Evolutionary conservation across 2,329 filamentous ascomycete species (phyloP), one percentile per base, ranked within the genome.

Genomic region (Fusarium irregulare): DNA sequence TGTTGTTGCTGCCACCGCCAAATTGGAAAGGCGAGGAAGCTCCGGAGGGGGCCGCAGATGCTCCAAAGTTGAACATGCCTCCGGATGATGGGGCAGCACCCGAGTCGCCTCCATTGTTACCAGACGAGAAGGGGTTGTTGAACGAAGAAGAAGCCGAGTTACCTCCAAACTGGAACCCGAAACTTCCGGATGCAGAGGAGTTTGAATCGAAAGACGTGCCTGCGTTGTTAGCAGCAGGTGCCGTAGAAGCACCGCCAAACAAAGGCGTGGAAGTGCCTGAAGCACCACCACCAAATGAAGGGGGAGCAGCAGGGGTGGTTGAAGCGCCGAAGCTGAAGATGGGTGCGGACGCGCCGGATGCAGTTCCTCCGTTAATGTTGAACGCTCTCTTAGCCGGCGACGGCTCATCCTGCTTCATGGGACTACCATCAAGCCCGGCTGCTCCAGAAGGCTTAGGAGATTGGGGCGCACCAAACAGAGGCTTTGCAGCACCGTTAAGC

Each of bases 351-450:
- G 75, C 61, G 28, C 70, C 68, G 20, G 61, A 58, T 12, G 71
- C 66, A 42, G 54, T 73, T 32, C 63, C 74, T n/a, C 76, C 76
- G 41, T 68, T 71, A 46, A 78, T 75, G 41, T 68, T 71, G 47
- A 78, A 78, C 2, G 73, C 58, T 60, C 77, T 80, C 76, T 82
- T 82, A 11, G 77, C 79, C 14, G 79, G 78, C 4, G 80, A 80
- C 9, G 78, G 75, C 8, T 76, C 78, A 60, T 83, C 80, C 60
- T 85, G 80, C 66, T 84, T 83, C 73, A 85, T 81, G 18, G 80
- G 80, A 55, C 81, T 82, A 32, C 80, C 80, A 50, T 77, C 79
- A 70, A 86, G 84, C 64, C 80, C 60, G 21, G 78, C 73, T 21
- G 75, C 51, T 40, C 74, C 54, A 9, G 76, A 72, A 45, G 74